Evolutionary conservation across 139 green algal genomes (phyloP), one percentile per base, ranked within the genome.

Genomic region (Edaphochlamys debaryana): DNA sequence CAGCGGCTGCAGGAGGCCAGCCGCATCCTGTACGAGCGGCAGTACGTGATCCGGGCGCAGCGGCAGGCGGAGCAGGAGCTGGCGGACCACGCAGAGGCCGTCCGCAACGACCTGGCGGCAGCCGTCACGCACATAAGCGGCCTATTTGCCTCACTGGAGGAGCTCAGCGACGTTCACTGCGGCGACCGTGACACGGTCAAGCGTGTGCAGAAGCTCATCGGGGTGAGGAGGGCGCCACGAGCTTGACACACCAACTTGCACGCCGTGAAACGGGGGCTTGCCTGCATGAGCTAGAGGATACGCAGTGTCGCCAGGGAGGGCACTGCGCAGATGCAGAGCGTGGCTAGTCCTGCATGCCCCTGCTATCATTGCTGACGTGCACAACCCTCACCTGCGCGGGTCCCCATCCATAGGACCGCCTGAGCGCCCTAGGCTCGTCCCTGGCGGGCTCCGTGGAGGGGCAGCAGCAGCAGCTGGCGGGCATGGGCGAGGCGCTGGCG

Each of bases 1-100:
- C 13, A 29, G 20, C 3, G 54, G 36, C 74, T 85, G n/a, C 84
- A 71, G 37, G 67, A 80, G 40, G 72, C 79, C 11, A 64, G 32
- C 23, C 64, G 86, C 36, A 75, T 69, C 15, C 72, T 87, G 20
- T 50, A 82, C 79, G 92, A 96, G 88, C 86, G 92, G 3, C 86
- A 93, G 37, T 95, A 94, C 83, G 63, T 95, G 2, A 91, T 94
- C 52, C 68, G 85, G 2, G 85, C 76, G 0, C 92, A 95, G 54
- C 80, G 89, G 75, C 85, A 89, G 22, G 86, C 89, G 0, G 92
- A 96, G 87, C 80, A 91, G 67, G 87, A 86, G n/a, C 80, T 96
- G 54, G 88, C 81, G 36, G 75, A 40, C 15, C 85, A 93, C 58
- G 91, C 91, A 0, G 80, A 88, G 73, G 67, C 67, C 22, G 69